Base-by-base conservation (phyloP, 2,329 filamentous ascomycete species). In the Alternaria consortialis region DNA sequence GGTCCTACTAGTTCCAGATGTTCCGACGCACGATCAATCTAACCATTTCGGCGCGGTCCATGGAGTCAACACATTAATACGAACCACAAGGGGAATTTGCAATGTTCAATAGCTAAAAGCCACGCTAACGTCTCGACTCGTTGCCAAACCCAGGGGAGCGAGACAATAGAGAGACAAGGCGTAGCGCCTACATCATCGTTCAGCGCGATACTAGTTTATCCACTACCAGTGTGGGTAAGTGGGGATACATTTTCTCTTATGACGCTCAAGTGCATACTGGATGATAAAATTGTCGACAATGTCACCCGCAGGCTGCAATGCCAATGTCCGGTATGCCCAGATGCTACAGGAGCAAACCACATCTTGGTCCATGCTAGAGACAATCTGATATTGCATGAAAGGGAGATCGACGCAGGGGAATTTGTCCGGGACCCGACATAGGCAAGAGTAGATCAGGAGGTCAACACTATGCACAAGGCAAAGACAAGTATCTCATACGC, bases 381-480 rank as follows among this genome's bases (percentile, higher is more conserved):
- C 31, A 48, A 11, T 25, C 31, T 12, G 46, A 39, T 34, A 52
- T 37, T 52, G 48, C 17, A 48, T 39, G 11, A 52, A 52, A 52
- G 23, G 32, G 34, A 51, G 48, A 51, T 51, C 48, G 48, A 51
- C 34, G 15, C 48, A 51, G 48, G 48, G 48, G 48, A 23, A 34
- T 36, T 8, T 25, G 32, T 36, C 34, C 20, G 48, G 48, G 48
- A 51, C 48, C 48, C 27, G 48, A 20, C 48, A 52, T 52, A 20
- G 39, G 32, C 34, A 27, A 52, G 23, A 27, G 34, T 37, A 20
- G 34, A 29, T 52, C 34, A 25, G 15, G n/a, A 13, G n/a, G 20
- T 20, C 7, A 29, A 13, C 34, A 17, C 8, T 12, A 36, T 36
- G 46, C 31, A 34, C 46, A 25, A 13, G 46, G 7, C 46, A 48